Evolutionary conservation across 2,329 filamentous ascomycete species (phyloP).

Genomic region (Sarocladium oryzae): DNA sequence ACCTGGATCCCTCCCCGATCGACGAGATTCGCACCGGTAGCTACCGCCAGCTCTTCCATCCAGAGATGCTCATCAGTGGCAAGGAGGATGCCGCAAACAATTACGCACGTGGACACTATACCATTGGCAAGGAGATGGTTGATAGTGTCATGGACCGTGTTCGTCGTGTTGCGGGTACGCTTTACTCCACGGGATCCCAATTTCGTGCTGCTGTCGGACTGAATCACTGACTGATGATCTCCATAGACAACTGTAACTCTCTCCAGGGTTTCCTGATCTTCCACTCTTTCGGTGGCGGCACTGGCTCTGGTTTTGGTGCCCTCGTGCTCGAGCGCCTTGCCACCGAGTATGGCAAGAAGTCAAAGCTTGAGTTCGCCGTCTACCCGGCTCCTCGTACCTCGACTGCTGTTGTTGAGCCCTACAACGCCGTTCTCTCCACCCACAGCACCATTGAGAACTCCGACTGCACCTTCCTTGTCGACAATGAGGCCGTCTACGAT

Average conservation of each 20-base stretch:
- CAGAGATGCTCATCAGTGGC: conserved; percentile 64
- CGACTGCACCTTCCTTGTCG: conserved; percentile 72
- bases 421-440: conserved; percentile 67
- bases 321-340: conserved; percentile 66
- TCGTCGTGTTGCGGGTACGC: conserved; percentile 60
- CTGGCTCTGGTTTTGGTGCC: conserved; percentile 65
- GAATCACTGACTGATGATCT: conserved; percentile 7
- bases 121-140: conserved; percentile 70
- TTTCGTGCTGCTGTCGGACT: not conserved
- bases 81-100: conserved; percentile 76
- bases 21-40: conserved; percentile 65
- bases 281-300: conserved; percentile 69
- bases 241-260: conserved; percentile 62
- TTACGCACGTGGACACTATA: conserved; percentile 71
- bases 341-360: conserved; percentile 71
- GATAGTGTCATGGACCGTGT: conserved; percentile 64
- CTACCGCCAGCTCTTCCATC: conserved; percentile 67
- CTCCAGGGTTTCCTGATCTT: conserved; percentile 70
- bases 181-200: not conserved
- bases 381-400: conserved; percentile 66
- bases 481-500: conserved; percentile 70
- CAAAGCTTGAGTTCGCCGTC: conserved; percentile 68
- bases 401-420: conserved; percentile 66
- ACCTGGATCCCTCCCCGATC: conserved; percentile 66
- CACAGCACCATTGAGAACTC: conserved; percentile 73